Evolutionary conservation across 1,284 basidiomycete genomes (phyloP), one percentile per base, ranked within the genome.

Genomic region (Austropuccinia psidii): DNA sequence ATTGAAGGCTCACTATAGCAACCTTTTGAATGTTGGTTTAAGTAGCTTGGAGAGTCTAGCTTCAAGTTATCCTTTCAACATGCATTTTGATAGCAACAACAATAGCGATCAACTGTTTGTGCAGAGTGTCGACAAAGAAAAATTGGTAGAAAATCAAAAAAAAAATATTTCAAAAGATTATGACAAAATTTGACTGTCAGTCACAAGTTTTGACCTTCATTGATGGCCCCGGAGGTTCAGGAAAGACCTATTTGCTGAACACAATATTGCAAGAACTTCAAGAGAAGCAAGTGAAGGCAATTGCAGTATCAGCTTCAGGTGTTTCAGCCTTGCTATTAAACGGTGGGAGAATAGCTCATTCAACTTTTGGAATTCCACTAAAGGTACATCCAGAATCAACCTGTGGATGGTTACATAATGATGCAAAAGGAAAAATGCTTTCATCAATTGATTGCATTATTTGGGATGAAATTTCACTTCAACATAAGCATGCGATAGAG

Each of bases 381-480:
- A 19, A 49, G 2, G 5, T 47, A 2, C 15, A 50, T 45, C 4
- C 3, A 4, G 31, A 39, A 5, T 41, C 65, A 13, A 7, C 33
- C 19, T 66, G 64, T 31, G 19, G 21, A 2, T 50, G 41, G 27
- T 43, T 15, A n/a, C 21, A 24, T 7, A 4, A 15, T 8, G 5
- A 15, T 17, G 2, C 19, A 3, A 65, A 49, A 4, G 31, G 29
- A 24, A 13, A 21, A 2, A 2, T 7, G 2, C 19, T 62, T 2
- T 6, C 11, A 4, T 1, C 0, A 8, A 15, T 33, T 1, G 8
- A 24, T 0, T 7, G 55, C 1, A 3, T 58, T 15, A 70, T 70
- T 8, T 70, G 67, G 67, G 67, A 70, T 31, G 67, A 70, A 27
- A 35, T 60, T 15, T 31, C 35, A 8, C 39, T 57, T 33, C 6